Conservation (phyloP, 768 basidiomycete genomes). For the Lentinula detonsa region DNA sequence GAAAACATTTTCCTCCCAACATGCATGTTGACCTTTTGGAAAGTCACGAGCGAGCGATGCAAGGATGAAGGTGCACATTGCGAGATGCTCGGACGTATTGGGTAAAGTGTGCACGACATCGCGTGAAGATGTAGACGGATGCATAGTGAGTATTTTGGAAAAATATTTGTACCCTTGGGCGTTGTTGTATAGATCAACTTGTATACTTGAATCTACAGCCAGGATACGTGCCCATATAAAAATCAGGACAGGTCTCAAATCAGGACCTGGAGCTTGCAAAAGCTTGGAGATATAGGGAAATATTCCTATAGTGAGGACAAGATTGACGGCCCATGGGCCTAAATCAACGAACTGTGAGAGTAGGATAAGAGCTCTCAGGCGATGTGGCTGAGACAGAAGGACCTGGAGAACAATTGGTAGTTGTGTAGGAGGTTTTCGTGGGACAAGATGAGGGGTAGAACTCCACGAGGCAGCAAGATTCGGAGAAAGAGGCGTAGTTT, state of each 20-base stretch:
- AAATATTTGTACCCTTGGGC: constrained; percentile 83
- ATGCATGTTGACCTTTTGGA: constrained; percentile 80
- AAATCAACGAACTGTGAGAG: constrained; percentile 97
- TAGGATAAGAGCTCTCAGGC: constrained; percentile 90
- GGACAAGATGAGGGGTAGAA: constrained; percentile 46
- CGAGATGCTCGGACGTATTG: constrained; percentile 91
- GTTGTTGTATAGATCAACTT: constrained; percentile 81
- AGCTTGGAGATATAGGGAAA: constrained; percentile 98
- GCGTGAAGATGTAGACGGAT: constrained; percentile 10
- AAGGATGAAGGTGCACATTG: constrained; percentile 98
- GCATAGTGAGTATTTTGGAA: constrained; percentile 64
- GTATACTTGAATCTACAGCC: constrained; percentile 92
- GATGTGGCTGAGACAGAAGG: constrained; percentile 91
- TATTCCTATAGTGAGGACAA: constrained; percentile 93
- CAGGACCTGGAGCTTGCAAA: constrained; percentile 89
- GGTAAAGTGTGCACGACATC: constrained; percentile 70
- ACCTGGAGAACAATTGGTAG: constrained; percentile 98
- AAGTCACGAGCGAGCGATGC: constrained; percentile 87
- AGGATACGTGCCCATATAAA: constrained; percentile 99
- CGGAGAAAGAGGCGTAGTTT: neutral
- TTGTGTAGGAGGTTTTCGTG: constrained; percentile 92
- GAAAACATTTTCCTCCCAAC: constrained; percentile 76
- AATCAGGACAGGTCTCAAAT: constrained; percentile 94
- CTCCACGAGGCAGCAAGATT: constrained; percentile 6
- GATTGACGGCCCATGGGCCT: constrained; percentile 97